These are phyloP conservation scores for Penicillium diatomitis DNA, from an alignment of 495 filamentous ascomycete genomes.

Conservation along the genomic window DNA sequence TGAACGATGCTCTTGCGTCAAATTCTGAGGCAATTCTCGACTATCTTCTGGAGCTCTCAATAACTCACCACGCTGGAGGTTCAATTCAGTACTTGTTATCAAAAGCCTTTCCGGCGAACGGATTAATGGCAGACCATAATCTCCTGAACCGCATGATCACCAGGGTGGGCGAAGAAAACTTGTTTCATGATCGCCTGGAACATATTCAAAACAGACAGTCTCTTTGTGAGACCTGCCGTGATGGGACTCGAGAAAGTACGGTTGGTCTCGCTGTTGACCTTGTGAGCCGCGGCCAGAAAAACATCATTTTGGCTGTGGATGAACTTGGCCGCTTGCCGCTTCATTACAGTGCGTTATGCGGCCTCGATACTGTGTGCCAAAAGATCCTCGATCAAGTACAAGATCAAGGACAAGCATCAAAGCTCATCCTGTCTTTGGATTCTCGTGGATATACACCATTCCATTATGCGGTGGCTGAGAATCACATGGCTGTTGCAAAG, in stretches of 20 bases:
- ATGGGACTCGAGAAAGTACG: not conserved
- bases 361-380: not conserved
- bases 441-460: constrained; percentile 3
- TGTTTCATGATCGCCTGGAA: not conserved
- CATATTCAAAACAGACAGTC: not conserved
- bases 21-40: not conserved
- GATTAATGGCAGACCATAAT: not conserved
- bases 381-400: not conserved
- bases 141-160: constrained; percentile 1
- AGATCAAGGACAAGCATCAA: not conserved
- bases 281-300: not conserved
- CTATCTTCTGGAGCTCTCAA: not conserved
- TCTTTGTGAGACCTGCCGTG: not conserved
- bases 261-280: not conserved
- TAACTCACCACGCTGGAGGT: not conserved
- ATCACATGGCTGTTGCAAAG: not conserved
- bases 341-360: constrained; percentile 10
- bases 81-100: constrained; percentile 1
- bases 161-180: not conserved
- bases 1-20: not conserved
- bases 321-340: constrained; percentile 5
- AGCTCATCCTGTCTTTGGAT: constrained; percentile 1
- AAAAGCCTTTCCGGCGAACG: not conserved
- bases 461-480: constrained; percentile 6
- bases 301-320: constrained; percentile 2